Evolutionary conservation across 2,329 filamentous ascomycete species (phyloP).

Genomic region (Fusarium redolens): DNA sequence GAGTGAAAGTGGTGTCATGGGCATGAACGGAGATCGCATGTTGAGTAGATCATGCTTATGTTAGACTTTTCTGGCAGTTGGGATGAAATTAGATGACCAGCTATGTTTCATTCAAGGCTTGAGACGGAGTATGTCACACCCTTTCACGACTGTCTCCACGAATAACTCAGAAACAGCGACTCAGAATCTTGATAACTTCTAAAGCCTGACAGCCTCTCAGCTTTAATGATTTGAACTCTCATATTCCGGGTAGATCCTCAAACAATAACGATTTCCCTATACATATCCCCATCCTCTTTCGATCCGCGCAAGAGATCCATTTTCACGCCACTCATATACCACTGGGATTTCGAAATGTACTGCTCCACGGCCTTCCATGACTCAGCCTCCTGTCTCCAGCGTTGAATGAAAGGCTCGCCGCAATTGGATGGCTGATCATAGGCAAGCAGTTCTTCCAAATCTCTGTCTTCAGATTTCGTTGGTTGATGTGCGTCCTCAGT

Average conservation of each 20-base stretch:
- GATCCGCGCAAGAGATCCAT: background rate
- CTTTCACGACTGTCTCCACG: background rate
- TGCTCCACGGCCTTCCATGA: rapidly evolving
- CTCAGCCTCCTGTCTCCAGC: background rate
- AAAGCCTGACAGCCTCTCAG: background rate
- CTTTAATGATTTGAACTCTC: rapidly evolving
- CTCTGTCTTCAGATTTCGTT: rapidly evolving
- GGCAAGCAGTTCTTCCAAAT: rapidly evolving
- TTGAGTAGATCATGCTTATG: background rate
- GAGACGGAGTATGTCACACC: rapidly evolving
- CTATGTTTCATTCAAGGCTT: rapidly evolving
- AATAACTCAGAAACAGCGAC: rapidly evolving
- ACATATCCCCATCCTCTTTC: background rate
- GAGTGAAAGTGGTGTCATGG: background rate
- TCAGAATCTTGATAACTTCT: background rate
- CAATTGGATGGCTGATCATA: rapidly evolving
- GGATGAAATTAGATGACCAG: background rate
- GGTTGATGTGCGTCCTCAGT: rapidly evolving
- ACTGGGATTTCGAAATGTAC: background rate
- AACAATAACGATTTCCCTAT: background rate
- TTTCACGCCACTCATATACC: background rate
- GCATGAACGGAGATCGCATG: background rate
- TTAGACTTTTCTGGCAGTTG: background rate
- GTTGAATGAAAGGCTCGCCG: rapidly evolving
- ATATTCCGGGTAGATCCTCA: rapidly evolving